These are phyloP conservation scores for Priceomyces fermenticarens DNA, from an alignment of 805 yeast species.

Conservation along the genomic window DNA sequence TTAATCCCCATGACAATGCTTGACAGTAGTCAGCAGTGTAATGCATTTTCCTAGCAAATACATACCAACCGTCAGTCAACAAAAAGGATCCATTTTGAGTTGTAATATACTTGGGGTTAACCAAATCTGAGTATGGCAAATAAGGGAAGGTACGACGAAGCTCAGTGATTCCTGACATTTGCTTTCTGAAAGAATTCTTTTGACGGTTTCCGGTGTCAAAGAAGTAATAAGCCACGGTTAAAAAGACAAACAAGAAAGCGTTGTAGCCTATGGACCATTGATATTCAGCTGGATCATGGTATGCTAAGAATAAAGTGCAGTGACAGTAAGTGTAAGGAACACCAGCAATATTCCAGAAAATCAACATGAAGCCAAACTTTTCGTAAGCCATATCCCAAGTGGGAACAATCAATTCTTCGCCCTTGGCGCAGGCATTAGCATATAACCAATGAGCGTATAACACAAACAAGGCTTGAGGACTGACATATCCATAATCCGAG, in stretches of 20 bases:
- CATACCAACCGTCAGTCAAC: constrained; percentile 93
- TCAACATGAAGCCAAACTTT: constrained; percentile 97
- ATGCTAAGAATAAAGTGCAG: constrained; percentile 77
- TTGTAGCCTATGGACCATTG: constrained; percentile 65
- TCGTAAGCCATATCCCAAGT: constrained; percentile 99
- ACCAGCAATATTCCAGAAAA: constrained; percentile 99
- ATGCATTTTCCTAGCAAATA: constrained; percentile 88
- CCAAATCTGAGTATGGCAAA: constrained; percentile 78
- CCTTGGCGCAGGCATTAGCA: constrained; percentile 96
- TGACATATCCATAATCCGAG: constrained; percentile 74
- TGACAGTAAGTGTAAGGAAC: constrained; percentile 98
- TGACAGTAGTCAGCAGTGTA: constrained; percentile 94
- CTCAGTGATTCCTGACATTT: constrained; percentile 72
- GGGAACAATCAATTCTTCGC: constrained; percentile 95
- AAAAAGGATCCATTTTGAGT: constrained; percentile 83
- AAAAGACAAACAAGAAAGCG: constrained; percentile 49
- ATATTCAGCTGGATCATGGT: constrained; percentile 84
- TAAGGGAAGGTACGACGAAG: constrained; percentile 90
- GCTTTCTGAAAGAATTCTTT: constrained; percentile 86
- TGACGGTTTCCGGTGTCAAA: constrained; percentile 95
- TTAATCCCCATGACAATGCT: constrained; percentile 86
- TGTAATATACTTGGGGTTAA: constrained; percentile 79
- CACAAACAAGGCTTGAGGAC: constrained; percentile 72
- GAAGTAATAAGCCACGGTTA: constrained; percentile 78
- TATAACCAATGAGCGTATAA: constrained; percentile 88